Evolutionary conservation across 495 filamentous ascomycete species (phyloP).

Genomic region (Cryomyces minteri): DNA sequence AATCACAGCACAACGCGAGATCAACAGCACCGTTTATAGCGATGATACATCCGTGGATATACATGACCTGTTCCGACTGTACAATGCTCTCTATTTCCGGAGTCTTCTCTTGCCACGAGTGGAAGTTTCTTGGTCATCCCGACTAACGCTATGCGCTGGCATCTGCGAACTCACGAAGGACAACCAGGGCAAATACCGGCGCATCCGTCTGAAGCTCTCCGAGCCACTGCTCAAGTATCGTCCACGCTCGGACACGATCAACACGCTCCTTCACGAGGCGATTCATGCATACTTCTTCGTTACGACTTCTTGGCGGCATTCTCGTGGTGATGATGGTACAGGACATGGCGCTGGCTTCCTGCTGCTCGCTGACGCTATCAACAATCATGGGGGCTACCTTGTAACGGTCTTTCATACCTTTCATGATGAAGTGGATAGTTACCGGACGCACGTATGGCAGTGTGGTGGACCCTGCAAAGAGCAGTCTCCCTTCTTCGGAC

Average conservation of each 20-base stretch:
- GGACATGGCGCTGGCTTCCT: constrained; percentile 19
- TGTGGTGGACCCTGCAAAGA: constrained; percentile 15
- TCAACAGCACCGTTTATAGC: constrained; percentile 9
- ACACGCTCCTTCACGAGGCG: constrained; percentile 20
- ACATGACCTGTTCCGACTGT: constrained; percentile 16
- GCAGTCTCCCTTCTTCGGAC: constrained; percentile 15
- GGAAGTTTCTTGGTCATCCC: constrained; percentile 17
- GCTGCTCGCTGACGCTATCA: constrained; percentile 17
- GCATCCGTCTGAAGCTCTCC: constrained; percentile 18
- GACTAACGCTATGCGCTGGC: constrained; percentile 20
- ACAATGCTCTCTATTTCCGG: constrained; percentile 19
- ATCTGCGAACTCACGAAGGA: constrained; percentile 20
- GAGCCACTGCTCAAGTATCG: constrained; percentile 19
- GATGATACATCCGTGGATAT: constrained; percentile 18
- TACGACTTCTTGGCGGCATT: constrained; percentile 17
- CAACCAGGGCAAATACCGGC: constrained; percentile 13
- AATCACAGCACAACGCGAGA: constrained; percentile 5
- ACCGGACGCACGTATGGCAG: constrained; percentile 20
- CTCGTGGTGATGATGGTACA: constrained; percentile 18
- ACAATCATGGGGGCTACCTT: constrained; percentile 14
- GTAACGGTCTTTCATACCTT: constrained; percentile 19
- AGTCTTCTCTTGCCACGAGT: constrained; percentile 13
- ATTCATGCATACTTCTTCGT: constrained; percentile 23
- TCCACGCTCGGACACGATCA: constrained; percentile 14
- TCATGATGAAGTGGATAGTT: constrained; percentile 20